Base-by-base conservation (phyloP, 2,329 filamentous ascomycete genomes). In the Aspergillus neoniger region DNA sequence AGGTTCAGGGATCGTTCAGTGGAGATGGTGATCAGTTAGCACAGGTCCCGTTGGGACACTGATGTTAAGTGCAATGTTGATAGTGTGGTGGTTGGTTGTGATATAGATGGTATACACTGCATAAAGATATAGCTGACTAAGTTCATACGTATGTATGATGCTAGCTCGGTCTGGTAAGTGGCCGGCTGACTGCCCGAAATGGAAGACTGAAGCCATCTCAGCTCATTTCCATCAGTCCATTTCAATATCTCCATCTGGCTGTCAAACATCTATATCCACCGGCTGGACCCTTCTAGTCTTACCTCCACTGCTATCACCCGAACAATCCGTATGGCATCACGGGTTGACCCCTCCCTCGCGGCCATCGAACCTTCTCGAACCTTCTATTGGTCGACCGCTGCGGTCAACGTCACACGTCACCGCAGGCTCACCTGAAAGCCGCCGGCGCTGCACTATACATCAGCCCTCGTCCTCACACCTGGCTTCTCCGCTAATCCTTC, bases 281-380 rank as follows among this genome's bases (percentile, higher is more conserved):
- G 32, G 32, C 32, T 14, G 32, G 32, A 36, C 32, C 32, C 32
- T 36, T 36, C 12, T 36, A 36, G 12, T 14, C 10, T 36, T 23
- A 43, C 12, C n/a, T 14, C 10, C 41, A 23, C 4, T 5, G 19
- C 19, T 12, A 44, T 44, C 41, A 44, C 21, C 9, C 19, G 41
- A 12, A 36, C 10, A 14, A 44, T 21, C 10, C 2, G 9, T 10
- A 23, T 21, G 10, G 41, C 41, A 44, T 23, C 41, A 44, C 41
- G n/a, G 4, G 32, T 36, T 36, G 32, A 15, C 43, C 41, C 41
- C 25, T 23, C 23, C 41, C 38, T 15, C 9, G 10, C 14, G 6
- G 32, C 23, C 17, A 51, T 66, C 44, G 75, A 77, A 76, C 50
- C 62, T 77, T 77, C 75, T 67, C 62, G 75, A 77, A 77, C 57